Conservation (phyloP, 768 basidiomycete species). For the Trichaptum fuscoviolaceum region DNA sequence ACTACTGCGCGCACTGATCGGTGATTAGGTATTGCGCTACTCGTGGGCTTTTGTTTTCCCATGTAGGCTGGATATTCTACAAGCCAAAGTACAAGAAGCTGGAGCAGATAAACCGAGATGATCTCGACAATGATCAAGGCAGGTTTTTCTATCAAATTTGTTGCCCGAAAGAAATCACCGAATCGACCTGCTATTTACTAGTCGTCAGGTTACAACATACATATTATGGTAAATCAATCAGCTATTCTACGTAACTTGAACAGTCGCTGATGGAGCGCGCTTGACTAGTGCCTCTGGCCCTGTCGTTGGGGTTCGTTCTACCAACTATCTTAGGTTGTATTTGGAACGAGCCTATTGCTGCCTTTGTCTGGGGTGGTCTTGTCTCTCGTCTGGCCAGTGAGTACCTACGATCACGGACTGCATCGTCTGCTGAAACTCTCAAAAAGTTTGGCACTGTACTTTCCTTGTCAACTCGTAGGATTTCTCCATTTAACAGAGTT, state of each 20-base stretch:
- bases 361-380: constrained; percentile 67
- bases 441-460: constrained; percentile 64
- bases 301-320: constrained; percentile 52
- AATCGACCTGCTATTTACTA: constrained; percentile 20
- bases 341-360: constrained; percentile 63
- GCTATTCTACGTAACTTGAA: background rate
- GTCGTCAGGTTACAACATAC: constrained; percentile 70
- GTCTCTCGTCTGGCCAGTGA: constrained; percentile 55
- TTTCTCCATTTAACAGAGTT: background rate
- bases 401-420: constrained; percentile 16
- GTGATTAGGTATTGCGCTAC: constrained; percentile 62
- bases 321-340: constrained; percentile 50
- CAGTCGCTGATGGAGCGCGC: background rate
- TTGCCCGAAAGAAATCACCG: background rate
- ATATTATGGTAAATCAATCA: constrained; percentile 45
- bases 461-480: constrained; percentile 66
- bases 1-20: constrained; percentile 3
- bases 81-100: constrained; percentile 63
- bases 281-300: constrained; percentile 49
- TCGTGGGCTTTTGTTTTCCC: constrained; percentile 66
- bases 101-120: constrained; percentile 57
- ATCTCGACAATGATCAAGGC: constrained; percentile 69
- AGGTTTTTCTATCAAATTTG: constrained; percentile 15
- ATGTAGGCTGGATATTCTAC: constrained; percentile 85
- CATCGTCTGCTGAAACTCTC: background rate